phyloP scores from a whole-genome alignment of 345 rosid species.

The Euphorbia pulcherrima region DNA sequence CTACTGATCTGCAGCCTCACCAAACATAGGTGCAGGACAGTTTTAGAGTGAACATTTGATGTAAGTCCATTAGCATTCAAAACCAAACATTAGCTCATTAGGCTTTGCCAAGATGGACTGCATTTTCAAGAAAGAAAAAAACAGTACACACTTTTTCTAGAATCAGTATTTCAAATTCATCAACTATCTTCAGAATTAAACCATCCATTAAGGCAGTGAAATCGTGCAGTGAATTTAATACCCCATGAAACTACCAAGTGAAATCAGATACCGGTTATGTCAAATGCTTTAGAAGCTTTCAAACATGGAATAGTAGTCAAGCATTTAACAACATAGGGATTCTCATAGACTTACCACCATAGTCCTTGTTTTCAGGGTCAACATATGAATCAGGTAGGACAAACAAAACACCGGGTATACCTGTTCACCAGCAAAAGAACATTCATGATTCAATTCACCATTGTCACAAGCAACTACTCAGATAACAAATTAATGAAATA shows the following conservation, averaged over 20 bases:
- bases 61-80: constrained; percentile 48
- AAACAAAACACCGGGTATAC: constrained; percentile 80
- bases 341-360: constrained; percentile 58
- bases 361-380: constrained; percentile 82
- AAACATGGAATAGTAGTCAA: neutral
- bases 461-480: neutral
- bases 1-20: constrained; percentile 31
- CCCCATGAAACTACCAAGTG: neutral
- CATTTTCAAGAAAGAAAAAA: neutral
- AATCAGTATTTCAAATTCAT: neutral
- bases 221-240: neutral
- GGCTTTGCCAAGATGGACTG: constrained; percentile 38
- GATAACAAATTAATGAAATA: neutral
- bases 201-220: neutral
- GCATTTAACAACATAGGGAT: neutral
- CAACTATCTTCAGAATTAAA: neutral
- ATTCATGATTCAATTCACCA: neutral
- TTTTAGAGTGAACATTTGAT: constrained; percentile 13
- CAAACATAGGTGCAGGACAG: constrained; percentile 5
- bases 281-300: neutral
- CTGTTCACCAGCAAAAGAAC: constrained; percentile 30
- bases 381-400: constrained; percentile 95
- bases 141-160: neutral
- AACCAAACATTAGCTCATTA: constrained; percentile 30
- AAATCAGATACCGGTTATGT: neutral